Conservation (phyloP, 2,329 filamentous ascomycete genomes). For the Microsporum canis region DNA sequence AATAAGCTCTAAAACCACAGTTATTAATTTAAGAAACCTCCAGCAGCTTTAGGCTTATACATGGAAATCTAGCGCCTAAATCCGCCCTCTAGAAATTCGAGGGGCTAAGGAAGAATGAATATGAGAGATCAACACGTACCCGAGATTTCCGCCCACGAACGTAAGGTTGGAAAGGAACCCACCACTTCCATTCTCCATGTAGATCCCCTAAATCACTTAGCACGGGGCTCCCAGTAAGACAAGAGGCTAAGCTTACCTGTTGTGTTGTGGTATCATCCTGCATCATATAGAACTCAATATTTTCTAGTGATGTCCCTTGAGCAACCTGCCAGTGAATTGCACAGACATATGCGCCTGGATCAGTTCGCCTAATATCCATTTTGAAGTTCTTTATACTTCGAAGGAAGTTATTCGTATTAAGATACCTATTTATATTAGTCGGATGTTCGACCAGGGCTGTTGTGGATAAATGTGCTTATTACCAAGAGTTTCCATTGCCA, state of each 20-base stretch:
- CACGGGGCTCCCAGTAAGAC: not conserved
- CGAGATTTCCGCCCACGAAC: conserved; percentile 50
- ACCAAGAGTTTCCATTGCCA: conserved; percentile 5
- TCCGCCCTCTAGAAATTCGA: no score
- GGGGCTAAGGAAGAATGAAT: not conserved
- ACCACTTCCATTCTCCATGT: conserved; percentile 36
- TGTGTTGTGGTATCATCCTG: conserved; percentile 15
- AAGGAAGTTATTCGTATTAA: conserved; percentile 16
- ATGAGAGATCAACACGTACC: conserved; percentile 22
- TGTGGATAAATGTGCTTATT: no score
- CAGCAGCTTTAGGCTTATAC: no score
- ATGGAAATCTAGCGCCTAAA: no score
- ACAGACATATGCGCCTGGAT: conserved; percentile 30
- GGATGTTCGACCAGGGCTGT: no score
- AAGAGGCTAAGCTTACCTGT: not conserved
- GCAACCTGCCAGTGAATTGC: conserved; percentile 13
- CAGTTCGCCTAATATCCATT: conserved; percentile 21
- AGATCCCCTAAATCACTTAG: conserved; percentile 14
- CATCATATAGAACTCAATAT: conserved; percentile 62
- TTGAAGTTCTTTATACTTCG: conserved; percentile 17
- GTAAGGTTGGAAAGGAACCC: conserved; percentile 48
- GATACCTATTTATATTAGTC: conserved; percentile 7
- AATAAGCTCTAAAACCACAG: not conserved
- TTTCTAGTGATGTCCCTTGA: conserved; percentile 33
- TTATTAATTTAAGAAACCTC: not conserved